Percentiles rank a stretch among this genome's conserved stretches.
Conservation (phyloP, 208 protist species). For the Trypanosoma cruzi region DNA sequence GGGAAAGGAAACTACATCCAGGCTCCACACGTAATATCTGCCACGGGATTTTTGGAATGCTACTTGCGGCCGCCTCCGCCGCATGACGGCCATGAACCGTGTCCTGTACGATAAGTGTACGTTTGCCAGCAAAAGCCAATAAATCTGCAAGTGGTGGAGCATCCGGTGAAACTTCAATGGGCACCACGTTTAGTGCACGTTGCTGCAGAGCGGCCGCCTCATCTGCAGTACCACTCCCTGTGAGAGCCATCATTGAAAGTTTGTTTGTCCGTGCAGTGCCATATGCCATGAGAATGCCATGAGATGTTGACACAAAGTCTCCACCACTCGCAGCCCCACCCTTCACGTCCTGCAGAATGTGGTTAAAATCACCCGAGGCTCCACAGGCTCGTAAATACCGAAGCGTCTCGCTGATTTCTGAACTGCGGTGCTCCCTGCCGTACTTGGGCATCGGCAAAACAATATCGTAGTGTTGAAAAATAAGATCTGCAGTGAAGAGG, state of each 20-base stretch:
- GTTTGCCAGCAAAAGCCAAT: slow-evolving; percentile 70
- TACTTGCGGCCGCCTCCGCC: slow-evolving; percentile 42
- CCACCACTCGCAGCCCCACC: slow-evolving; percentile 57
- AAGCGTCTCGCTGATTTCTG: slow-evolving; percentile 86
- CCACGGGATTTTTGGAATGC: slow-evolving; percentile 59
- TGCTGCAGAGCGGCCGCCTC: slow-evolving; percentile 45
- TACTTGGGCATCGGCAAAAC: slow-evolving; percentile 89
- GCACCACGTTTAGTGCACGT: slow-evolving; percentile 52
- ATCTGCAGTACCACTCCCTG: slow-evolving; percentile 34
- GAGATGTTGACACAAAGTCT: slow-evolving; percentile 79
- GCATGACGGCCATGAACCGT: slow-evolving; percentile 55
- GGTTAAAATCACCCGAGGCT: slow-evolving; percentile 68
- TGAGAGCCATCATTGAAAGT: slow-evolving; percentile 56
- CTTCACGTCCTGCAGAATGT: slow-evolving; percentile 78
- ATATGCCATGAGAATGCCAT: slow-evolving; percentile 82
- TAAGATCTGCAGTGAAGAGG: slow-evolving; percentile 70
- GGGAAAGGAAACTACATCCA: slow-evolving; percentile 72
- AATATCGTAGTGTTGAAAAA: slow-evolving; percentile 84
- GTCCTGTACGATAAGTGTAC: slow-evolving; percentile 73
- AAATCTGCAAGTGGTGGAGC: slow-evolving; percentile 80
- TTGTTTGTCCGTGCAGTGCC: slow-evolving; percentile 78
- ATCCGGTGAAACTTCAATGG: slow-evolving; percentile 71
- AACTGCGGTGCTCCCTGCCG: slow-evolving; percentile 72
- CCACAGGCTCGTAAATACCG: slow-evolving; percentile 87
- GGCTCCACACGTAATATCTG: slow-evolving; percentile 79